Evolutionary conservation across 148 eudicot species (phyloP), one percentile per base, ranked within the genome.

Genomic region (Chenopodium suecicum): DNA sequence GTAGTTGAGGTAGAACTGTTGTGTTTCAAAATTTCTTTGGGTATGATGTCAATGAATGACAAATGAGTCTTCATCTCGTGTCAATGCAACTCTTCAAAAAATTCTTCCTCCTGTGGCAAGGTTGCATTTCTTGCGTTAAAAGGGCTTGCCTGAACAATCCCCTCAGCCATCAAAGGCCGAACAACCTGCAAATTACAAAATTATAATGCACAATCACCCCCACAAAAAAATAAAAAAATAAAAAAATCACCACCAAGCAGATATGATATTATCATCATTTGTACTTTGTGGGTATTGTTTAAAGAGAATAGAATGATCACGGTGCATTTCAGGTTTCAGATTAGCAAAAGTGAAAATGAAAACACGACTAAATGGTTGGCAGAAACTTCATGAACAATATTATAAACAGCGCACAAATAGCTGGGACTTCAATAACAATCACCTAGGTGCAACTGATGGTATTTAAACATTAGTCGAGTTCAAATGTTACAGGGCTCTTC

Each of bases 161-260:
- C 93, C 47, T 91, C 95, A 11, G 86, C 78, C 92, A 90, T 86
- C 78, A 85, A 82, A 19, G 91, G 89, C 44, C 98, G 83, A 74
- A 93, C 94, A 68, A 77, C 89, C 95, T 93, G 90, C 84, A 82
- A 37, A 72, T 46, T 44, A 73, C 25, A 58, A 7, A 72, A 37
- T 41, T 72, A 54, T 75, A 14, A 37, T 2, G 41, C 70, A 52
- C 7, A 65, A 2, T 50, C 44, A 67, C 9, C 20, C 23, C 46
- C 72, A 37, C 27, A n/a, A 37, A 37, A 76, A 48, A 19, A 23
- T 5, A 9, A n/a, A 23, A 64, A 25, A 20, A 4, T 16, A 46
- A 71, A 3, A 46, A 17, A 16, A 4, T 19, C 74, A 20, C 4
- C 75, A 44, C 10, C 23, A 71, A 23, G 1, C 72, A 69, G 46